Evolutionary conservation across 2,329 filamentous ascomycete species (phyloP).

Genomic region (Paraphaeosphaeria minitans): DNA sequence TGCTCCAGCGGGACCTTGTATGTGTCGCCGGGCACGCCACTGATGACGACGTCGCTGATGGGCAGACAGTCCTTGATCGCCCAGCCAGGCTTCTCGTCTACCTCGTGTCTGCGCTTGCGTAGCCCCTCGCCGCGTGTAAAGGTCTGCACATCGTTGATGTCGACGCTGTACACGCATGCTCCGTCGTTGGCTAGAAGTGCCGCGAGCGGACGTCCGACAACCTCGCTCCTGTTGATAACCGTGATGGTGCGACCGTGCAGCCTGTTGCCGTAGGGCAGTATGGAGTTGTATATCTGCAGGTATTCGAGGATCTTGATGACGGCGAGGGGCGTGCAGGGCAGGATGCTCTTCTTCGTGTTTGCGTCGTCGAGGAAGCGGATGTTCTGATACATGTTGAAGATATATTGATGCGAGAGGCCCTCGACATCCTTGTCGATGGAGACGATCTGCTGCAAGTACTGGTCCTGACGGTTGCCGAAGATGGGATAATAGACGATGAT

Average conservation of each 20-base stretch:
- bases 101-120: slow-evolving; percentile 82
- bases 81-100: slow-evolving; percentile 81
- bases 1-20: slow-evolving; percentile 89
- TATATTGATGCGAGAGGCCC: slow-evolving; percentile 88
- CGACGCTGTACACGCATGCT: slow-evolving; percentile 92
- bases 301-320: slow-evolving; percentile 97
- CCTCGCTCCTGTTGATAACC: slow-evolving; percentile 94
- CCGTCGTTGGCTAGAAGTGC: slow-evolving; percentile 95
- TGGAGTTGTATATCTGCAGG: slow-evolving; percentile 93
- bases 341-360: slow-evolving; percentile 83
- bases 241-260: slow-evolving; percentile 94
- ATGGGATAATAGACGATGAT: slow-evolving; percentile 99
- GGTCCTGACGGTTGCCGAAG: slow-evolving; percentile 87
- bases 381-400: slow-evolving; percentile 99
- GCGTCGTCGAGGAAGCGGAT: slow-evolving; percentile 86
- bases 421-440: slow-evolving; percentile 92
- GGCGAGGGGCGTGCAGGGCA: slow-evolving; percentile 94
- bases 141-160: slow-evolving; percentile 87
- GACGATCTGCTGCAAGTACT: slow-evolving; percentile 94
- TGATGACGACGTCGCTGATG: slow-evolving; percentile 91
- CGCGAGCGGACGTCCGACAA: slow-evolving; percentile 90
- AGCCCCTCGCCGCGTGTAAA: slow-evolving; percentile 91
- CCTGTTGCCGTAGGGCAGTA: slow-evolving; percentile 89
- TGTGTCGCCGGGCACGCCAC: slow-evolving; percentile 82
- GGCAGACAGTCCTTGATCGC: slow-evolving; percentile 80